Conservation (phyloP, 2,329 filamentous ascomycete genomes). For the Colletotrichum limetticola region DNA sequence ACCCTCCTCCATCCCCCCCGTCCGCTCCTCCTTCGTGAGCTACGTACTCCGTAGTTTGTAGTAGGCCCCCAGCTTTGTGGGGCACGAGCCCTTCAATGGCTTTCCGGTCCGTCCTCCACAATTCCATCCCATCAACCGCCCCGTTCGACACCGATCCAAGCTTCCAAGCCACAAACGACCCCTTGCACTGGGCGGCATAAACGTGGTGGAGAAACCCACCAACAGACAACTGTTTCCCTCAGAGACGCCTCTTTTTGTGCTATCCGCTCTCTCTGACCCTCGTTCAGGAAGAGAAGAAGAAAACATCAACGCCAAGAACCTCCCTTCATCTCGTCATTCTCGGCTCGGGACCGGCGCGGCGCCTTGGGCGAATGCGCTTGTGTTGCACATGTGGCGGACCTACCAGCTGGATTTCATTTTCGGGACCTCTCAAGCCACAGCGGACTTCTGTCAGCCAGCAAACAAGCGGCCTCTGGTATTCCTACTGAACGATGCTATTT, state of each 20-base stretch:
- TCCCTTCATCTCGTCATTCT: conserved; percentile 14
- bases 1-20: neutral
- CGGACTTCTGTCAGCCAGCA: neutral
- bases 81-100: conserved; percentile 14
- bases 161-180: conserved; percentile 12
- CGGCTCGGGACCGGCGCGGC: conserved; percentile 15
- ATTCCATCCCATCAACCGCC: conserved; percentile 12
- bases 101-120: conserved; percentile 29
- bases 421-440: conserved; percentile 15
- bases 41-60: neutral
- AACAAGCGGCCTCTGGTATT: neutral
- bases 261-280: conserved; percentile 9
- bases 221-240: conserved; percentile 1
- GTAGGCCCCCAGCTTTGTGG: neutral
- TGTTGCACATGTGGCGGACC: conserved; percentile 4
- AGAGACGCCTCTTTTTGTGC: conserved; percentile 4
- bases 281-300: conserved; percentile 13
- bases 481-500: neutral
- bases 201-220: conserved; percentile 22
- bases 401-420: conserved; percentile 1
- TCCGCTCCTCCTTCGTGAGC: neutral
- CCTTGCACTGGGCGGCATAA: conserved; percentile 23
- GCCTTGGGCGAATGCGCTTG: conserved; percentile 8
- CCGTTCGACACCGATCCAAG: conserved; percentile 16
- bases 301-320: conserved; percentile 3